Conservation (phyloP, 768 basidiomycete species). For the Pulveroboletus sp. region DNA sequence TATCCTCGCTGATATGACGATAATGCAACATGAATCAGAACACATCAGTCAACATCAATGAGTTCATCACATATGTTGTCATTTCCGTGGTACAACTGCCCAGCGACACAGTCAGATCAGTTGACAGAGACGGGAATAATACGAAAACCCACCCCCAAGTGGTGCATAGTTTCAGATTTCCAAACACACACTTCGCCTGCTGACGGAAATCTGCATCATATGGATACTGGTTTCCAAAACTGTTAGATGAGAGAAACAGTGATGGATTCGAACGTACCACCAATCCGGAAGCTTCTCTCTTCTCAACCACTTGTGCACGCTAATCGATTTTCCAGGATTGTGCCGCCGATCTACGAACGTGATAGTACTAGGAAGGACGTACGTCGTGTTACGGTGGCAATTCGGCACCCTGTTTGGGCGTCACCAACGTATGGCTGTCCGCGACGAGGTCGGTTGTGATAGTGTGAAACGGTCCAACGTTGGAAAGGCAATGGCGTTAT, state of each 20-base stretch:
- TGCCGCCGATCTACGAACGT: conserved; percentile 4
- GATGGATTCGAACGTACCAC: conserved; percentile 6
- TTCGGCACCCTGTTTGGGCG: neutral
- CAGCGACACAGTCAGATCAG: neutral
- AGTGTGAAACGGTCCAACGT: conserved; percentile 6
- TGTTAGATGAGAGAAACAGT: neutral
- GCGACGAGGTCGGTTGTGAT: conserved; percentile 8
- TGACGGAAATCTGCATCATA: conserved; percentile 6
- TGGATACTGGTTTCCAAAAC: conserved; percentile 3
- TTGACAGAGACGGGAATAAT: too few species aligned
- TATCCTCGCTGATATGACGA: too few species aligned
- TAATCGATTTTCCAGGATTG: conserved; percentile 1
- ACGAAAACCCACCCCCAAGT: conserved; percentile 9
- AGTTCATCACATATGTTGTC: too few species aligned
- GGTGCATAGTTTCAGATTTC: conserved; percentile 13
- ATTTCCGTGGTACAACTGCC: conserved; percentile 8
- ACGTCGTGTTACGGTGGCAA: conserved; percentile 5
- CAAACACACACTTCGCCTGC: neutral
- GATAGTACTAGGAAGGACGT: conserved; percentile 15
- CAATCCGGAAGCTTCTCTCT: conserved; percentile 9
- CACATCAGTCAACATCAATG: too few species aligned
- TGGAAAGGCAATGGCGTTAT: conserved; percentile 12
- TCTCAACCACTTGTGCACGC: conserved; percentile 13
- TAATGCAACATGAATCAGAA: too few species aligned
- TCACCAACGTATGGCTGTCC: conserved; percentile 10